These are phyloP conservation scores for Macadamia integrifolia DNA, from an alignment of 164 flowering plant species.

Conservation along the genomic window DNA sequence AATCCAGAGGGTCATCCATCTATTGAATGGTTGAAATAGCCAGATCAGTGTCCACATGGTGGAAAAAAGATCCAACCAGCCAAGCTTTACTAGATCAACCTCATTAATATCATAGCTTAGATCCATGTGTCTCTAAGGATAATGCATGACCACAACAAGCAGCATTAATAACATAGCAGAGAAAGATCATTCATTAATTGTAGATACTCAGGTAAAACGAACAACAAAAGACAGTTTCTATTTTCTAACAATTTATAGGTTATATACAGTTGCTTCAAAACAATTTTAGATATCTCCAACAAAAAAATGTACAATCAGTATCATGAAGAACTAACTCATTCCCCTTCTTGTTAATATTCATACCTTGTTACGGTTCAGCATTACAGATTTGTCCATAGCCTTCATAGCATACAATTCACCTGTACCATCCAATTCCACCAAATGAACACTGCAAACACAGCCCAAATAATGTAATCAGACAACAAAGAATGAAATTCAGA, in stretches of 20 bases:
- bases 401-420: conserved; percentile 83
- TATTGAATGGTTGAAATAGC: too few relatives aligned
- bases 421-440: conserved; percentile 69
- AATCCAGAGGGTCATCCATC: too few relatives aligned
- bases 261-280: not conserved
- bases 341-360: not conserved
- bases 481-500: not conserved
- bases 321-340: not conserved
- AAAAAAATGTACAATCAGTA: not conserved
- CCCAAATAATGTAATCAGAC: not conserved
- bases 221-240: not conserved
- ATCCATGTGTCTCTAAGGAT: too few relatives aligned
- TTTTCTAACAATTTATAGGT: not conserved
- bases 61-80: too few relatives aligned
- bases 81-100: too few relatives aligned
- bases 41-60: too few relatives aligned
- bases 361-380: conserved; percentile 90
- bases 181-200: too few relatives aligned
- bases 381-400: conserved; percentile 78
- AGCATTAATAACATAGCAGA: too few relatives aligned
- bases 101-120: too few relatives aligned
- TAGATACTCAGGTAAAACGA: too few relatives aligned
- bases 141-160: too few relatives aligned
- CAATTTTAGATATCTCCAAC: not conserved
- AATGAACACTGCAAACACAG: conserved; percentile 59